Conservation (phyloP, 805 yeast species). For the Candida schatavii region DNA sequence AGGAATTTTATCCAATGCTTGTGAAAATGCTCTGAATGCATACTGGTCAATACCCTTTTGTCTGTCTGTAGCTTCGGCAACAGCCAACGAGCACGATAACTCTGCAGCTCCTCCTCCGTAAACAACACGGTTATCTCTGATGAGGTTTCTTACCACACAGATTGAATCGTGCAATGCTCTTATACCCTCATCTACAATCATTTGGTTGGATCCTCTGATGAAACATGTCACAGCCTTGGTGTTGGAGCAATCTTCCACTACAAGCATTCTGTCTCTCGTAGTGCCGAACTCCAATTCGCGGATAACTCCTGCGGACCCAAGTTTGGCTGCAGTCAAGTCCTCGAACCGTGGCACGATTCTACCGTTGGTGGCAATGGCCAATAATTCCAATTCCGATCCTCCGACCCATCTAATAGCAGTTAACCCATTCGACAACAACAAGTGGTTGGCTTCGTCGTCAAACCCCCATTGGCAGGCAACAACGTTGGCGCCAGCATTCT, state of each 20-base stretch:
- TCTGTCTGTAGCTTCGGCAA: conserved; percentile 85
- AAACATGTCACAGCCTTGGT: conserved; percentile 89
- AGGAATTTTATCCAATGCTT: conserved; percentile 88
- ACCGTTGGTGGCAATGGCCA: conserved; percentile 97
- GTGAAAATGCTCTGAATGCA: conserved; percentile 93
- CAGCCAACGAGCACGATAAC: conserved; percentile 87
- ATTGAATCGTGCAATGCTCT: conserved; percentile 95
- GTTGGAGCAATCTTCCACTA: conserved; percentile 85
- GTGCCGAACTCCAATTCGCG: conserved; percentile 94
- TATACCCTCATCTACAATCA: conserved; percentile 96
- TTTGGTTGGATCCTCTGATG: conserved; percentile 92
- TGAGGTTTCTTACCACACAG: conserved; percentile 95
- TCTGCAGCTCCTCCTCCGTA: conserved; percentile 99
- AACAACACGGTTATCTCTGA: conserved; percentile 90
- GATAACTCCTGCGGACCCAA: conserved; percentile 84
- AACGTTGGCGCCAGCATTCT: conserved; percentile 88
- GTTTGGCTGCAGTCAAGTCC: conserved; percentile 75
- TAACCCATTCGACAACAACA: conserved; percentile 78
- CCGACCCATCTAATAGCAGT: conserved; percentile 99
- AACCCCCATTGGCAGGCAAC: conserved; percentile 99
- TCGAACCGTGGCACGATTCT: conserved; percentile 97
- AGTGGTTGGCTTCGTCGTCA: conserved; percentile 96
- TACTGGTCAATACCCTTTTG: conserved; percentile 96
- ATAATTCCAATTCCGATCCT: conserved; percentile 90
- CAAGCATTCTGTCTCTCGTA: conserved; percentile 92